Evolutionary conservation across 2,329 filamentous ascomycete species (phyloP).

Genomic region (Fusarium veterinarium): DNA sequence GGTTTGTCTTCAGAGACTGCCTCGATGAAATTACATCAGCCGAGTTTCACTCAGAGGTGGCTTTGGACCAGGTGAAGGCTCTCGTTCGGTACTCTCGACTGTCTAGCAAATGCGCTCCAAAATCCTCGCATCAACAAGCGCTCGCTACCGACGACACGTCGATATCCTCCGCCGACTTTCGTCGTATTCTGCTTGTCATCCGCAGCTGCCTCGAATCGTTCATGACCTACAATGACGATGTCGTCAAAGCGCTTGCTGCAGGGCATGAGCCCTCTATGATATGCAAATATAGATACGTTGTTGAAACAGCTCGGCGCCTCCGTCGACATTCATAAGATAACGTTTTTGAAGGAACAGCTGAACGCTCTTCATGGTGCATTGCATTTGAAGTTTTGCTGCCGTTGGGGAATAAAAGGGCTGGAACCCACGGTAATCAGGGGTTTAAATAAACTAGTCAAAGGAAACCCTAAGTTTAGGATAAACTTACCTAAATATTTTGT

Average conservation of each 20-base stretch:
- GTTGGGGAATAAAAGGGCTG: rapidly evolving
- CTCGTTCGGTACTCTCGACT: not conserved
- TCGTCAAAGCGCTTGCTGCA: not conserved
- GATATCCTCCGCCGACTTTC: not conserved
- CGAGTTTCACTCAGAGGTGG: not conserved
- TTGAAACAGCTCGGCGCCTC: not conserved
- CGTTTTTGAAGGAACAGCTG: not conserved
- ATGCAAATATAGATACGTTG: rapidly evolving
- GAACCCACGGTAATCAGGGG: not conserved
- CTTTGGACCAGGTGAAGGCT: not conserved
- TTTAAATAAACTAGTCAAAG: not conserved
- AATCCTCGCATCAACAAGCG: not conserved
- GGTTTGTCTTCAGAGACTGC: not conserved
- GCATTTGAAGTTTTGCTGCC: rapidly evolving
- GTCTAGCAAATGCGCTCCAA: no score
- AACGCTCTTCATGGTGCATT: no score
- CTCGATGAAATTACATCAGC: not conserved
- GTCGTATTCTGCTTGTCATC: not conserved
- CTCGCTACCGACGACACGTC: not conserved
- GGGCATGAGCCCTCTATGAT: not conserved
- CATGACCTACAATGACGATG: not conserved
- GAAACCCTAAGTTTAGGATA: not conserved
- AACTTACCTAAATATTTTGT: not conserved
- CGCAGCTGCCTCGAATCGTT: not conserved
- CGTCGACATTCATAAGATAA: not conserved